A percentile compares a stretch with the other conserved stretches of the same genome.
phyloP scores from a whole-genome alignment of 108 stramenopile genomes.

The Skeletonema menzelii region DNA sequence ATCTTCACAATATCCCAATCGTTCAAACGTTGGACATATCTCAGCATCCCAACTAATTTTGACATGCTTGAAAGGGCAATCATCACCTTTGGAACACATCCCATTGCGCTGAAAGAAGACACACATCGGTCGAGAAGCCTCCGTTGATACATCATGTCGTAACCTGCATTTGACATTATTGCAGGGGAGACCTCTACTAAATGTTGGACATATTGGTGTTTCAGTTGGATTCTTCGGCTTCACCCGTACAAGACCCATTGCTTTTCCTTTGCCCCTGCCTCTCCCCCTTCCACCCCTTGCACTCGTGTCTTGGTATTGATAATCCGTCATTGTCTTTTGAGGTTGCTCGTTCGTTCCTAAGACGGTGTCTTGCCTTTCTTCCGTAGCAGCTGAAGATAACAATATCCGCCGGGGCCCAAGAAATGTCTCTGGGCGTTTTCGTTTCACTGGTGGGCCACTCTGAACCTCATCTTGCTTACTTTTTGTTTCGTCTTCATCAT shows the following conservation, averaged over 20 bases:
- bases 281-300: slow-evolving; percentile 18
- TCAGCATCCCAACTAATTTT: slow-evolving; percentile 62
- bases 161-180: slow-evolving; percentile 63
- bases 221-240: slow-evolving; percentile 38
- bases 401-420: slow-evolving; percentile 8
- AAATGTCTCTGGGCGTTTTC: not conserved
- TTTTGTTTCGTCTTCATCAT: not conserved
- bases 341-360: not conserved
- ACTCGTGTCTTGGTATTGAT: slow-evolving; percentile 59
- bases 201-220: slow-evolving; percentile 66
- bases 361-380: not conserved
- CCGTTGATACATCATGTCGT: slow-evolving; percentile 74
- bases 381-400: not conserved
- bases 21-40: slow-evolving; percentile 66
- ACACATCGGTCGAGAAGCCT: slow-evolving; percentile 75
- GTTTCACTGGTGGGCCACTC: not conserved
- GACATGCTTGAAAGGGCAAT: slow-evolving; percentile 75
- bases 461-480: not conserved
- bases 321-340: slow-evolving; percentile 57
- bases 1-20: slow-evolving; percentile 67
- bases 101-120: slow-evolving; percentile 79
- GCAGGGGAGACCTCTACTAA: slow-evolving; percentile 63
- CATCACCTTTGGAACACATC: slow-evolving; percentile 70
- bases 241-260: slow-evolving; percentile 70
- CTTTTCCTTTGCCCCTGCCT: slow-evolving; percentile 25